Percentiles rank a stretch among this genome's conserved stretches.
phyloP scores from a whole-genome alignment of 805 yeast genomes.

The Grigorovia jiainica region DNA sequence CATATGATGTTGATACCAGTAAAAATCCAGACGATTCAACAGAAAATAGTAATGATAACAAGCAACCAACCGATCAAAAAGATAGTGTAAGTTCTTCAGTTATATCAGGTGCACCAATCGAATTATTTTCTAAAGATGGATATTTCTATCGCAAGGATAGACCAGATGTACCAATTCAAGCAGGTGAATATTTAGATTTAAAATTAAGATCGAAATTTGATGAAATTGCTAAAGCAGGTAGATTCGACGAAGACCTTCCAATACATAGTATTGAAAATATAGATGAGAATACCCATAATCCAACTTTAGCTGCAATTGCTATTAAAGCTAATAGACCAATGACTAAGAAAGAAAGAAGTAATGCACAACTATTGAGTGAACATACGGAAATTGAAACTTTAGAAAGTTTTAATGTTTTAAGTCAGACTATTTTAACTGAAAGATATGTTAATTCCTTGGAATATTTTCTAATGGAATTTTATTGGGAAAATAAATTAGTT shows the following conservation, averaged over 20 bases:
- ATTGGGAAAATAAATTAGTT: constrained; percentile 29
- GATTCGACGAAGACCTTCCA: not conserved
- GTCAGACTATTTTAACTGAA: constrained; percentile 25
- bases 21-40: too few species aligned
- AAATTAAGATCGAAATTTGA: constrained; percentile 26
- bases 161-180: constrained; percentile 23
- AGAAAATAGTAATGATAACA: constrained; percentile 1
- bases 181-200: constrained; percentile 24
- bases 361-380: constrained; percentile 23
- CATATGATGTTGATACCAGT: too few species aligned
- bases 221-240: constrained; percentile 11
- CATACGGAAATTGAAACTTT: constrained; percentile 24
- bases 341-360: constrained; percentile 21
- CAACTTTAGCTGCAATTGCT: not conserved
- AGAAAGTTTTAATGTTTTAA: constrained; percentile 18
- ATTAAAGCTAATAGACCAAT: constrained; percentile 1
- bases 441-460: constrained; percentile 28
- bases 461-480: constrained; percentile 29
- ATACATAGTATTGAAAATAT: not conserved
- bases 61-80: constrained; percentile 3
- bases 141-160: constrained; percentile 22
- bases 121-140: constrained; percentile 25
- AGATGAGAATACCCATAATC: not conserved
- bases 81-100: constrained; percentile 6
- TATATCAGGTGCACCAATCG: constrained; percentile 22